These are phyloP conservation scores for Backusella liffmaniae DNA, from an alignment of 192 early-diverging fungal species.

Conservation along the genomic window DNA sequence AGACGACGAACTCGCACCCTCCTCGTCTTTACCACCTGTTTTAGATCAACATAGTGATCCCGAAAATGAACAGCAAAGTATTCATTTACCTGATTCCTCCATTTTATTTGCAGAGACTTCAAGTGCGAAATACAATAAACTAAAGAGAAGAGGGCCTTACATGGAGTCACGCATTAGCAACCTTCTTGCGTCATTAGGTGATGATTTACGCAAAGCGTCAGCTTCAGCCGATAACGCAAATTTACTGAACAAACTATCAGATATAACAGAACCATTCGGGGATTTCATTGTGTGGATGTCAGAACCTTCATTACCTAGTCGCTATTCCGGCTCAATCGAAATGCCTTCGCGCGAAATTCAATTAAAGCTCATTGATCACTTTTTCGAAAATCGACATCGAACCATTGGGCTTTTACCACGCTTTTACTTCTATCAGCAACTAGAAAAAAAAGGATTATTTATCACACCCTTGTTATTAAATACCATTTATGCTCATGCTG, in stretches of 20 bases:
- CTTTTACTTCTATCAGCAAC: slow-evolving; percentile 19
- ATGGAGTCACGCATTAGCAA: slow-evolving; percentile 17
- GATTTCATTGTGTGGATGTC: slow-evolving; percentile 14
- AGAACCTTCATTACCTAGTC: slow-evolving; percentile 26
- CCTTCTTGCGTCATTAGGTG: not conserved
- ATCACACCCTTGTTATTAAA: slow-evolving; percentile 32
- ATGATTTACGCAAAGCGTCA: slow-evolving; percentile 10
- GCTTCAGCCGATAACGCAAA: not conserved
- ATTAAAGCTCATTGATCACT: slow-evolving; percentile 30
- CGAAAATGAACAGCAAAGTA: not conserved
- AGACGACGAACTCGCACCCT: not conserved
- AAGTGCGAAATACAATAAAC: not conserved
- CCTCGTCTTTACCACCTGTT: not conserved
- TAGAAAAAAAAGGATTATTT: slow-evolving; percentile 21
- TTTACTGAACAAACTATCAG: not conserved
- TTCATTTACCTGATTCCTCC: not conserved
- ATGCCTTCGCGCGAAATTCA: slow-evolving; percentile 32
- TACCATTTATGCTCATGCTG: slow-evolving; percentile 32
- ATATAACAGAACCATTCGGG: not conserved
- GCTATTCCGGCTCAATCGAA: slow-evolving; percentile 22
- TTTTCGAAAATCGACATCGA: slow-evolving; percentile 19
- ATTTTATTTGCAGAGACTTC: not conserved
- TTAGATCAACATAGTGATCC: not conserved
- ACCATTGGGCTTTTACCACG: slow-evolving; percentile 4
- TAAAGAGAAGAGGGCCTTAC: slow-evolving; percentile 9